These are phyloP conservation scores for Yarrowia sp. DNA, from an alignment of 805 yeast species.

Conservation along the genomic window DNA sequence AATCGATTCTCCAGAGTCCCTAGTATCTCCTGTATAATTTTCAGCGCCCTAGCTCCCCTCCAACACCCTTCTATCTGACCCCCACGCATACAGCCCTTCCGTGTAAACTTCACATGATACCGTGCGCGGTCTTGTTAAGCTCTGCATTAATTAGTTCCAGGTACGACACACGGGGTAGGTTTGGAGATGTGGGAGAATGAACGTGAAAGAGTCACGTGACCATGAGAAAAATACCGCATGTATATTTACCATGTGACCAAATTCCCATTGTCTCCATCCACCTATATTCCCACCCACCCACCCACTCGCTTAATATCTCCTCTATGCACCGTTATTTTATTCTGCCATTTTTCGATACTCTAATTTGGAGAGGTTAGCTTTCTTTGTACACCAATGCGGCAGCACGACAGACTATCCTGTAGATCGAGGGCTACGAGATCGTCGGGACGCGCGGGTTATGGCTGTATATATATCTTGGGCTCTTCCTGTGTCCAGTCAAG, in stretches of 20 bases:
- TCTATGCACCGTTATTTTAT: neutral
- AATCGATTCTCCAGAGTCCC: no score
- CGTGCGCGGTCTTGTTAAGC: neutral
- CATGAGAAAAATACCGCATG: no score
- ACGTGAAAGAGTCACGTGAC: no score
- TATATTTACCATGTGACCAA: no score
- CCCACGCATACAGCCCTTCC: no score
- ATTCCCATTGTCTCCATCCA: no score
- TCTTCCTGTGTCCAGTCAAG: no score
- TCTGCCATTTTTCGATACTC: neutral
- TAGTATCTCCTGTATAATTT: no score
- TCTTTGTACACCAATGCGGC: constrained; percentile 21
- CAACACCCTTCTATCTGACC: no score
- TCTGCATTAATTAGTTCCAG: constrained; percentile 21
- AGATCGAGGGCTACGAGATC: constrained; percentile 17
- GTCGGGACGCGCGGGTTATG: neutral
- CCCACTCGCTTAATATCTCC: neutral
- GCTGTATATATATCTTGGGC: neutral
- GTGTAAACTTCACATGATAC: neutral
- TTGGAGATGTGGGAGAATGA: no score
- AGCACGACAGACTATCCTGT: constrained; percentile 11
- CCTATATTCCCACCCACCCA: no score
- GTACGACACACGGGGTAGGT: constrained; percentile 15
- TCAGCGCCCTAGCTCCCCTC: no score
- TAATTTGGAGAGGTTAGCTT: neutral